A percentile compares a stretch with the other conserved stretches of the same genome.
Conservation (phyloP, 2,329 filamentous ascomycete species). For the Emericellopsis cladophorae region DNA sequence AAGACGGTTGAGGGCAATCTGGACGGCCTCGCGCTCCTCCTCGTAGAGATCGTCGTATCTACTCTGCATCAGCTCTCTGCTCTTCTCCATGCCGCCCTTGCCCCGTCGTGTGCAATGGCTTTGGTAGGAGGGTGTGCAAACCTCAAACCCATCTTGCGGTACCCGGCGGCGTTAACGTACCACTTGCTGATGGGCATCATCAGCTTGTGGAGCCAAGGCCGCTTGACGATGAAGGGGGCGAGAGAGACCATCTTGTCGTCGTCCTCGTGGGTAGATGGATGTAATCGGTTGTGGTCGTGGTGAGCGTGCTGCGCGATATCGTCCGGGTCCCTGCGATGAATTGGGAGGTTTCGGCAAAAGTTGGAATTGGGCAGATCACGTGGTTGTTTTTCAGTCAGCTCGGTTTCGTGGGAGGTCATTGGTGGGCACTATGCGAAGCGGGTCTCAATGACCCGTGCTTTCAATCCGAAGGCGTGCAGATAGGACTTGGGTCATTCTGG, state of each 20-base stretch:
- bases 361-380: conserved; percentile 3
- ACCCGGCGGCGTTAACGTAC: conserved; percentile 83
- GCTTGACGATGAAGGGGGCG: conserved; percentile 65
- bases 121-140: neutral
- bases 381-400: neutral
- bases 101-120: neutral
- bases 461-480: too few species aligned
- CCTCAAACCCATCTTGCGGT: conserved; percentile 79
- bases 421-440: too few species aligned
- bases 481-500: too few species aligned
- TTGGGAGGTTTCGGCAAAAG: conserved; percentile 2
- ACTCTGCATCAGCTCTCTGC: conserved; percentile 8
- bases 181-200: conserved; percentile 74
- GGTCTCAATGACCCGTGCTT: too few species aligned
- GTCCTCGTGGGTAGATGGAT: neutral
- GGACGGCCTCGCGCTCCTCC: conserved; percentile 81
- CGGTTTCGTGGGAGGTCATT: too few species aligned
- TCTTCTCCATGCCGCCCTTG: neutral
- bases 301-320: neutral
- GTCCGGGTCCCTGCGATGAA: neutral
- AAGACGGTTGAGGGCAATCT: conserved; percentile 82
- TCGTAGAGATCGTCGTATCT: conserved; percentile 92
- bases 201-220: conserved; percentile 70
- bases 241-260: conserved; percentile 51
- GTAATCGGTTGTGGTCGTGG: neutral